Base-by-base conservation (phyloP, 2,329 filamentous ascomycete genomes). In the Zasmidium angulare region DNA sequence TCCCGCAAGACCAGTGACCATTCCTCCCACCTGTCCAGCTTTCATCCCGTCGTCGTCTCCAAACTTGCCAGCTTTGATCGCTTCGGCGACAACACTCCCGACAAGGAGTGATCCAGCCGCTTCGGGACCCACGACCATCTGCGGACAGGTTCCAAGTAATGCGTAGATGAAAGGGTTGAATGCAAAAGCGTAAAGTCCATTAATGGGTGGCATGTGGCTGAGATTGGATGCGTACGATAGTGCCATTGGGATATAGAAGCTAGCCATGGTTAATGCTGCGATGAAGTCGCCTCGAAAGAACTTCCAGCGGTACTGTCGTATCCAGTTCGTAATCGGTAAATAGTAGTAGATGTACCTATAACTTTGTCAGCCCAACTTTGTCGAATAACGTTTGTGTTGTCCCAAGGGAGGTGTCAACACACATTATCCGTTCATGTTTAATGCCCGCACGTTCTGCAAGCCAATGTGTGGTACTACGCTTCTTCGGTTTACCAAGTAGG, bases 201-300 rank as follows among this genome's bases (percentile, higher is more conserved):
- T 93, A 69, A 98, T 93, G 0, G 95, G 89, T 9, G 93, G 92
- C 1, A 97, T 86, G 72, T 98, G 95, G 4, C 89, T 92, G 46
- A 99, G 86, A 71, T 98, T 98, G 46, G 91, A 87, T 56, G 95
- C 92, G 64, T 96, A 89, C 0, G 95, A 98, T 14, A 99, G 84
- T 0, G 92, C 89, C 93, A 99, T 97, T 53, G 95, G 95, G 40
- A 99, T 89, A 75, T 99, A 99, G 78, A 99, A 95, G 23, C 93
- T 96, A n/a, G 93, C 91, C 79, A 99, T 89, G n/a, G 95, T 98
- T 63, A 98, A 75, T 51, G 93, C 93, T 9, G 93, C 89, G 14
- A 96, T 81, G 19, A 98, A 78, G 75, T 99, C 95, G 50, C 95
- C 95, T 67, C 88, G 86, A 50, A 98, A 76, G 75, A 90, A 96